Evolutionary conservation across 208 protist genomes (phyloP).

Genomic region (Borovskyia barvae): DNA sequence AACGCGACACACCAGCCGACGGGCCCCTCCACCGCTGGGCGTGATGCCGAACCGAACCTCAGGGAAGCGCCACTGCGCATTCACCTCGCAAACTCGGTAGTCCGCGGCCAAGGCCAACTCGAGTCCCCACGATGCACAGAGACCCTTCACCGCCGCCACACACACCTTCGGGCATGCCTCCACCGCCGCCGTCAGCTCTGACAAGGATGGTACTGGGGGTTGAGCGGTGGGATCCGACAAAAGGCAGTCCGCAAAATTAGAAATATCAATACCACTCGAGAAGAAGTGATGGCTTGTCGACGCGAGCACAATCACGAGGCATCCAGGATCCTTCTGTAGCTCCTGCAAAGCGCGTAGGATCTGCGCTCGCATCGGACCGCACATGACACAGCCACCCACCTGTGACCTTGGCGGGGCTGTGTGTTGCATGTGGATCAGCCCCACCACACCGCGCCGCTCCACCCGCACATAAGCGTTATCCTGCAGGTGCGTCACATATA

Average conservation of each 20-base stretch:
- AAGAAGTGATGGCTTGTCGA: slow-evolving; percentile 56
- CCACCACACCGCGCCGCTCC: slow-evolving; percentile 36
- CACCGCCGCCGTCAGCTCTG: slow-evolving; percentile 40
- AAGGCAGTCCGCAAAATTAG: slow-evolving; percentile 41
- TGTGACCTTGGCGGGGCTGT: slow-evolving; percentile 31
- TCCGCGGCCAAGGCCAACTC: slow-evolving; percentile 70
- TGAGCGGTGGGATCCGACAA: slow-evolving; percentile 24
- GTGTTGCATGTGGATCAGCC: slow-evolving; percentile 46
- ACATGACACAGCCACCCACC: slow-evolving; percentile 34
- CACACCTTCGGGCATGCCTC: slow-evolving; percentile 60
- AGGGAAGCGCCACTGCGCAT: slow-evolving; percentile 55
- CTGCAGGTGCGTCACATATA: slow-evolving; percentile 39
- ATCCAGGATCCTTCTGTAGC: slow-evolving; percentile 36
- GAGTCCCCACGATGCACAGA: slow-evolving; percentile 71
- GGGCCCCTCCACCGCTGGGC: slow-evolving; percentile 77
- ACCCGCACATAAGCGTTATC: slow-evolving; percentile 51
- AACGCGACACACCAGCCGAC: slow-evolving; percentile 62
- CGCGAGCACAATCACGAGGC: slow-evolving; percentile 32
- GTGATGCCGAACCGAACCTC: slow-evolving; percentile 69
- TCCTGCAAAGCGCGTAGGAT: slow-evolving; percentile 39
- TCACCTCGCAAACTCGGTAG: slow-evolving; percentile 55
- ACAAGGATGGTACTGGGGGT: slow-evolving; percentile 49
- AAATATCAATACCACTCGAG: slow-evolving; percentile 66
- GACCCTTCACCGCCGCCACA: slow-evolving; percentile 67
- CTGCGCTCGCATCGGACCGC: slow-evolving; percentile 37